Percentiles rank a stretch among this genome's conserved stretches.
Conservation (phyloP, 352 stramenopile species). For the Paralagenidium karlingii region DNA sequence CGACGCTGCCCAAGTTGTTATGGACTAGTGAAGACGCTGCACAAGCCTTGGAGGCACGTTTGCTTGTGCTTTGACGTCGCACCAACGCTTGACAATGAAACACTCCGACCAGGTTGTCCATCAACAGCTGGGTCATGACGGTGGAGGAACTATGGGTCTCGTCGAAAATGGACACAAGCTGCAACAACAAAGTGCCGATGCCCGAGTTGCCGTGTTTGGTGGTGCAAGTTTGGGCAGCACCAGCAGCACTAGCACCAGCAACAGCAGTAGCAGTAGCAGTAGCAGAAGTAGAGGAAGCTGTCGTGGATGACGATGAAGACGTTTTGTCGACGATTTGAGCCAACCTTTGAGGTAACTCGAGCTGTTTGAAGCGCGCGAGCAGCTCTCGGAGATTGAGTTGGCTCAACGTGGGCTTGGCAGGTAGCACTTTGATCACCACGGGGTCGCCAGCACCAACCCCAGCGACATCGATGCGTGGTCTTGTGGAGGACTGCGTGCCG, state of each 20-base stretch:
- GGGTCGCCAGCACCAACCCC: slow-evolving; percentile 2
- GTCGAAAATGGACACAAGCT: slow-evolving; percentile 23
- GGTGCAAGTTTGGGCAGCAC: too few relatives aligned
- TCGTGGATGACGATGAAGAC: background rate
- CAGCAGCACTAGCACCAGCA: too few relatives aligned
- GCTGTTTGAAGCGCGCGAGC: slow-evolving; percentile 19
- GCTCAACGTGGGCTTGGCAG: slow-evolving; percentile 12
- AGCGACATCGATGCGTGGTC: too few relatives aligned
- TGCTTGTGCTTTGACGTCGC: slow-evolving; percentile 6
- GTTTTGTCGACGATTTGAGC: slow-evolving; percentile 12
- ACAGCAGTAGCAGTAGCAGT: too few relatives aligned
- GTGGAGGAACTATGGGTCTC: too few relatives aligned
- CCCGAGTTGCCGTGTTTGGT: slow-evolving; percentile 27
- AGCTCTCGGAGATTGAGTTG: slow-evolving; percentile 15
- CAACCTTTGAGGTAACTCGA: slow-evolving; percentile 19
- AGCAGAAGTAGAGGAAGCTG: slow-evolving; percentile 6
- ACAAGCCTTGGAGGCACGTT: slow-evolving; percentile 4
- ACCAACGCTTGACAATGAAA: slow-evolving; percentile 48
- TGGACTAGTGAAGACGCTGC: background rate
- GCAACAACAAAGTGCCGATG: slow-evolving; percentile 4
- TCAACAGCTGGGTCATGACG: slow-evolving; percentile 16
- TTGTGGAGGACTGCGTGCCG: too few relatives aligned
- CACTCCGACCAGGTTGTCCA: slow-evolving; percentile 20
- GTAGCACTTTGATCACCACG: slow-evolving; percentile 39
- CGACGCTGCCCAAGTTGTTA: slow-evolving; percentile 11